These are phyloP conservation scores for Cercospora zeae-maydis DNA, from an alignment of 2,329 filamentous ascomycete species.

Conservation along the genomic window DNA sequence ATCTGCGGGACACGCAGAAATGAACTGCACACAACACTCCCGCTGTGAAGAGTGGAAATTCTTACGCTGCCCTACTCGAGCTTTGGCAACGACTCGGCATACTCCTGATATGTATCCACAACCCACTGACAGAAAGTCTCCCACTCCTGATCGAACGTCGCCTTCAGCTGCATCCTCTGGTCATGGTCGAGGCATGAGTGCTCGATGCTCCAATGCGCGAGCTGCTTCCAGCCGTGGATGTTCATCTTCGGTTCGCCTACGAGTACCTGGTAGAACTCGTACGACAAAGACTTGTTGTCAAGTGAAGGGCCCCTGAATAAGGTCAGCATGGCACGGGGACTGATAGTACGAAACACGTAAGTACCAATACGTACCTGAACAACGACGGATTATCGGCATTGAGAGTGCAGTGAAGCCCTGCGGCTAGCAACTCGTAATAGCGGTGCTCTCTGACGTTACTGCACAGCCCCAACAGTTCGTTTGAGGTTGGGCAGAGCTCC, in stretches of 20 bases:
- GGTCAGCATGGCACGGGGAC: neutral
- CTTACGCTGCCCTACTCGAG: neutral
- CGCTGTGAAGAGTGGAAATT: neutral
- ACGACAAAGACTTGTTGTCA: conserved; percentile 63
- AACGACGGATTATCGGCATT: conserved; percentile 73
- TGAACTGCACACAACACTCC: neutral
- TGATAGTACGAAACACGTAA: neutral
- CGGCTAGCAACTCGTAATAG: conserved; percentile 66
- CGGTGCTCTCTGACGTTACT: conserved; percentile 62
- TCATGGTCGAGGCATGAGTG: conserved; percentile 45
- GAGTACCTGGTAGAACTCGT: conserved; percentile 76
- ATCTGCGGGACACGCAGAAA: no score
- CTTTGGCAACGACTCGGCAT: neutral
- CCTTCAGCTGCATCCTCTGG: conserved; percentile 35
- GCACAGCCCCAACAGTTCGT: conserved; percentile 69
- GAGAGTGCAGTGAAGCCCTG: conserved; percentile 68
- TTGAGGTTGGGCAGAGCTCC: conserved; percentile 75
- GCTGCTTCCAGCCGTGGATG: conserved; percentile 67
- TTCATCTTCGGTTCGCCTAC: conserved; percentile 65
- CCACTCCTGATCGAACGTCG: conserved; percentile 57
- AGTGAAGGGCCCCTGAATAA: conserved; percentile 17
- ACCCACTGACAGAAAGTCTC: conserved; percentile 49
- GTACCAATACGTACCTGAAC: conserved; percentile 52
- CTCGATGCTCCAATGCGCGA: conserved; percentile 46
- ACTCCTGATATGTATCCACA: conserved; percentile 7